phyloP scores from a whole-genome alignment of 768 basidiomycete species.

The Rubroboletus pulcherrimus region DNA sequence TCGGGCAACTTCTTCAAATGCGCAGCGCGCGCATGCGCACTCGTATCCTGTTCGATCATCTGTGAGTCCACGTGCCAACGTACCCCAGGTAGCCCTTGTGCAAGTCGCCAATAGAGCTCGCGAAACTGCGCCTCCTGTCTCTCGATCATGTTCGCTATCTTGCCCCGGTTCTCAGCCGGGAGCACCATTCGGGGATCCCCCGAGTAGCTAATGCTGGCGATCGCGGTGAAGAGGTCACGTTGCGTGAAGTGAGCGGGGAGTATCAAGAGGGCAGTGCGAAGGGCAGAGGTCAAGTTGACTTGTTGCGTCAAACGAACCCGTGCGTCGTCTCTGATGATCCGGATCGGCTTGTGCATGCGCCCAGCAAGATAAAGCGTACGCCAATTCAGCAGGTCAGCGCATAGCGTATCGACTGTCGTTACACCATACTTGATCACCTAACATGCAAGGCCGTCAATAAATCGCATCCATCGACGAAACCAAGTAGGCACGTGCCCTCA shows the following conservation, averaged over 20 bases:
- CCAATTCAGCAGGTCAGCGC: conserved; percentile 91
- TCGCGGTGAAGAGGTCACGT: conserved; percentile 75
- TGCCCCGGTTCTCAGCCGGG: conserved; percentile 90
- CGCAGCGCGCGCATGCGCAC: conserved; percentile 61
- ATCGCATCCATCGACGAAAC: too few relatives aligned
- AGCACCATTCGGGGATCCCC: conserved; percentile 94
- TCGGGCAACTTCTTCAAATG: conserved; percentile 79
- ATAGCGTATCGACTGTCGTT: conserved; percentile 86
- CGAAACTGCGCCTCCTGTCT: conserved; percentile 81
- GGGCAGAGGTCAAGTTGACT: conserved; percentile 87
- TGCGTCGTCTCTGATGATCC: conserved; percentile 90
- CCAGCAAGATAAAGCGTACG: conserved; percentile 90
- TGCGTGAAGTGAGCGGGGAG: conserved; percentile 83
- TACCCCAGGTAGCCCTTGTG: conserved; percentile 75
- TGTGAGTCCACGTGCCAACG: conserved; percentile 55
- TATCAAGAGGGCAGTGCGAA: conserved; percentile 84
- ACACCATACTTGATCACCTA: conserved; percentile 97
- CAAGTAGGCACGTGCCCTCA: conserved; percentile 16
- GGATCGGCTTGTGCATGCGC: conserved; percentile 94
- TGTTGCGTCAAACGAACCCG: conserved; percentile 89
- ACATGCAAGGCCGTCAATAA: background rate
- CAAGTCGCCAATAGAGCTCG: conserved; percentile 79
- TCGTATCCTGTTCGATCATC: conserved; percentile 71
- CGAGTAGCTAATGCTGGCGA: conserved; percentile 81
- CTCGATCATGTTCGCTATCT: conserved; percentile 90